Evolutionary conservation across 495 filamentous ascomycete species (phyloP).

Genomic region (Jackrogersella minutella): DNA sequence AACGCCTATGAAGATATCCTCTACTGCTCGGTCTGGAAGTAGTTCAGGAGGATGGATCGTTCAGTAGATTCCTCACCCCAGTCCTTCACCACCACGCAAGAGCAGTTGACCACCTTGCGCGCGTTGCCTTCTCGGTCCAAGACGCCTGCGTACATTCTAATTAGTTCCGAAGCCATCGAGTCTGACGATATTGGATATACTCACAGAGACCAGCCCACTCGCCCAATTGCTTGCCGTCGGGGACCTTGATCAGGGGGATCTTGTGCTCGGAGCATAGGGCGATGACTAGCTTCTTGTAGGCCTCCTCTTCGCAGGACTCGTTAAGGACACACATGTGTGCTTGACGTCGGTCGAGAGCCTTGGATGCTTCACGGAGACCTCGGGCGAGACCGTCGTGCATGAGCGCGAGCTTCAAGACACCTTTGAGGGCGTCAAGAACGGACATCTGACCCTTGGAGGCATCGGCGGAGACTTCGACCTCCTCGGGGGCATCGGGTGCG

Average conservation of each 20-base stretch:
- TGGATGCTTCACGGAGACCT: slow-evolving; percentile 95
- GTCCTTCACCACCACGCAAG: slow-evolving; percentile 97
- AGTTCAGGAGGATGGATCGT: slow-evolving; percentile 96
- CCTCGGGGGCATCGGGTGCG: slow-evolving; percentile 78
- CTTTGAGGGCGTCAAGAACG: slow-evolving; percentile 96
- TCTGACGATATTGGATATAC: slow-evolving; percentile 50
- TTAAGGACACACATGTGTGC: slow-evolving; percentile 99
- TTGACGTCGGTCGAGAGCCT: slow-evolving; percentile 96
- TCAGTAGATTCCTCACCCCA: slow-evolving; percentile 99
- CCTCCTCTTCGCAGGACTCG: slow-evolving; percentile 99
- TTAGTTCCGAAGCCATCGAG: slow-evolving; percentile 19
- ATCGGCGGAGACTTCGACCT: slow-evolving; percentile 92
- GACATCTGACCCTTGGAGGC: slow-evolving; percentile 93
- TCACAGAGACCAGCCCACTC: slow-evolving; percentile 99
- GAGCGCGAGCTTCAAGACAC: slow-evolving; percentile 94
- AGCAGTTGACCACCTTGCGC: slow-evolving; percentile 99
- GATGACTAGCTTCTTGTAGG: slow-evolving; percentile 99
- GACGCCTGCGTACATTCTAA: slow-evolving; percentile 68
- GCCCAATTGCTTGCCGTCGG: slow-evolving; percentile 98
- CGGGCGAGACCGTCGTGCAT: slow-evolving; percentile 99
- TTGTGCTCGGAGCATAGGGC: slow-evolving; percentile 98
- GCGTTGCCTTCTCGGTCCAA: slow-evolving; percentile 99
- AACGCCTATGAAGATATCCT: slow-evolving; percentile 36
- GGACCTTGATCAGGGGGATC: slow-evolving; percentile 99
- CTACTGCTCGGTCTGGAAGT: slow-evolving; percentile 90